Evolutionary conservation across 352 stramenopile genomes (phyloP).

Genomic region (Hyaloperonospora arabidopsidis): DNA sequence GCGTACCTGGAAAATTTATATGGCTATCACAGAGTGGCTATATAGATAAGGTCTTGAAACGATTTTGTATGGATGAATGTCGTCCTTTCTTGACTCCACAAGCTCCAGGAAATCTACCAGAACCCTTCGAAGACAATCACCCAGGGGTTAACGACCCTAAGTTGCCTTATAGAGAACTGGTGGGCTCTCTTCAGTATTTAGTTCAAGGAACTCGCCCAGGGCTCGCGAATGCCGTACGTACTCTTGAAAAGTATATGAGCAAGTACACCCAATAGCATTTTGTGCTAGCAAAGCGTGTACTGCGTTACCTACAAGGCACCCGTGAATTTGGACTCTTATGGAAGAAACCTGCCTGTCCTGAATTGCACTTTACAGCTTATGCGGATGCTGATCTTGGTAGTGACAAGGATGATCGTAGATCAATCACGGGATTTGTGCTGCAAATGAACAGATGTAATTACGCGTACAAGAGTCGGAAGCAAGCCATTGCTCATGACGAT

Average conservation of each 20-base stretch:
- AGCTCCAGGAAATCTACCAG: no score
- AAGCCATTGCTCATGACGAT: conserved; percentile 3
- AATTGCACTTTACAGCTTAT: conserved; percentile 2
- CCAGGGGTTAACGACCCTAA: conserved; percentile 4
- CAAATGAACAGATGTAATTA: conserved; percentile 10
- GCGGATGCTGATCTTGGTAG: conserved; percentile 8
- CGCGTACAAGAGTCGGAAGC: conserved; percentile 7
- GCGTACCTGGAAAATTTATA: no score
- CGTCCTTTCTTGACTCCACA: no score
- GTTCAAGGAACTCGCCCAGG: conserved; percentile 7
- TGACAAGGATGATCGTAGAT: conserved; percentile 11
- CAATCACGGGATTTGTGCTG: conserved; percentile 9
- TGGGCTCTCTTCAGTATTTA: conserved; percentile 9
- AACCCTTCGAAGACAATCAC: no score
- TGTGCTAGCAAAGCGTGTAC: conserved; percentile 8
- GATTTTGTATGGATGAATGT: no score
- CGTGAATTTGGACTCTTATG: conserved; percentile 4
- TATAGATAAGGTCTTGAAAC: no score
- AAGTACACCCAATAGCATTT: conserved; percentile 8
- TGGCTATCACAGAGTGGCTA: no score
- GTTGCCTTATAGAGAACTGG: conserved; percentile 4
- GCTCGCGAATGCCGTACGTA: conserved; percentile 6
- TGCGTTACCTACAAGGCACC: conserved; percentile 10
- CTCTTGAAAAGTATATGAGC: conserved; percentile 6
- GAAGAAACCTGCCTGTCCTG: neutral